phyloP scores from a whole-genome alignment of 306 rosid genomes.

The Vigna radiata region DNA sequence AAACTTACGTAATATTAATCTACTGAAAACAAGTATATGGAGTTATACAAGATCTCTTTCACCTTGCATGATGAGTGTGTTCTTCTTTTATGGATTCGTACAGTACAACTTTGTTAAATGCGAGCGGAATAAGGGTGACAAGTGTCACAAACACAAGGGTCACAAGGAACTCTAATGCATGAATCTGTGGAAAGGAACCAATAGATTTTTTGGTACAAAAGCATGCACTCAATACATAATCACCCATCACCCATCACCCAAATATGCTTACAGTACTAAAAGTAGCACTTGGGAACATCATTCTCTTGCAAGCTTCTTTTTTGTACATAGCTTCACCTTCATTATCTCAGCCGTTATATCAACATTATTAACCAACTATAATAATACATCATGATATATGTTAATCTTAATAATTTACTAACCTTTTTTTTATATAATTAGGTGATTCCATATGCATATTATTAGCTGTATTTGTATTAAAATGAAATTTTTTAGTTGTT shows the following conservation, averaged over 20 bases:
- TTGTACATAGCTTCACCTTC: not conserved
- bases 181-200: constrained; percentile 32
- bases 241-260: constrained; percentile 35
- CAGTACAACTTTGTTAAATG: constrained; percentile 46
- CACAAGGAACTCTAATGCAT: constrained; percentile 9
- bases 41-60: no score
- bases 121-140: constrained; percentile 38
- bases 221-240: constrained; percentile 37
- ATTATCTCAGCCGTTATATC: no score
- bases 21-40: no score
- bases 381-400: no score
- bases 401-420: no score
- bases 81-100: constrained; percentile 48
- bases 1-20: no score
- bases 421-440: no score
- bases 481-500: no score
- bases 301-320: constrained; percentile 44
- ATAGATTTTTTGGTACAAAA: constrained; percentile 42
- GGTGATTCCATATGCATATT: no score
- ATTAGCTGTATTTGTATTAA: no score
- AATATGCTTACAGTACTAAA: constrained; percentile 41
- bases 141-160: constrained; percentile 30
- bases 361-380: not conserved
- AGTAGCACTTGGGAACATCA: constrained; percentile 45
- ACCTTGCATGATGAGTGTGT: not conserved